A percentile compares a stretch with the other conserved stretches of the same genome.
These are phyloP conservation scores for Picochlorum costavermella DNA, from an alignment of 139 green algal species.

Conservation along the genomic window DNA sequence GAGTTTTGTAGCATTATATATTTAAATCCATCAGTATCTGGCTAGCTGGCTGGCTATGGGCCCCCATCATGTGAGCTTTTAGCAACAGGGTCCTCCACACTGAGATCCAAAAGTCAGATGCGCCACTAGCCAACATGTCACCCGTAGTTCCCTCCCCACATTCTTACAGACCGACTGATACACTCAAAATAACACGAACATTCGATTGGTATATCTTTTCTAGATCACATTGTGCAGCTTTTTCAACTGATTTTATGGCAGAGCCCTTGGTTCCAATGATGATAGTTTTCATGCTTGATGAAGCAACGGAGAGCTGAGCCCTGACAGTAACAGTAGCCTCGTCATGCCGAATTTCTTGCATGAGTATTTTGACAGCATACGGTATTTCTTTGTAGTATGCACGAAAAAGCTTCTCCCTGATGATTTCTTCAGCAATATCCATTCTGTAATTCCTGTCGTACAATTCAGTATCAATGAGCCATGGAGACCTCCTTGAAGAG, in stretches of 20 bases:
- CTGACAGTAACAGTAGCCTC: not conserved
- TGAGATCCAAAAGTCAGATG: too few relatives aligned
- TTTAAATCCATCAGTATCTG: too few relatives aligned
- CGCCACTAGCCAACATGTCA: too few relatives aligned
- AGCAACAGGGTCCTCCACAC: too few relatives aligned
- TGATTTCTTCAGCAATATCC: conserved; percentile 39
- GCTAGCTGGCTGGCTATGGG: too few relatives aligned
- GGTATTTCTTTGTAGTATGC: conserved; percentile 33
- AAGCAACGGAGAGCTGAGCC: conserved; percentile 24
- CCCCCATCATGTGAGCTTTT: too few relatives aligned
- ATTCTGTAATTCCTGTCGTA: not conserved
- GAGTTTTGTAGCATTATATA: too few relatives aligned
- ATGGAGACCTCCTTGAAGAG: too few relatives aligned
- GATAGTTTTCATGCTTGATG: conserved; percentile 23
- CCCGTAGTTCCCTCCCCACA: too few relatives aligned
- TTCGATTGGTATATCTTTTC: conserved; percentile 10
- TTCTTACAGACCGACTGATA: conserved; percentile 15
- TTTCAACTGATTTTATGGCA: conserved; percentile 17
- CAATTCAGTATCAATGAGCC: too few relatives aligned
- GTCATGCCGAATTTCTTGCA: not conserved
- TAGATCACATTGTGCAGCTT: conserved; percentile 17
- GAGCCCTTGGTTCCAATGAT: conserved; percentile 28
- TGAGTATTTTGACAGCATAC: conserved; percentile 12
- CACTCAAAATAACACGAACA: conserved; percentile 26
- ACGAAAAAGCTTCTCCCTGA: conserved; percentile 43